phyloP scores from a whole-genome alignment of 1,139 yeast species.

The Hansenula lynferdii region DNA sequence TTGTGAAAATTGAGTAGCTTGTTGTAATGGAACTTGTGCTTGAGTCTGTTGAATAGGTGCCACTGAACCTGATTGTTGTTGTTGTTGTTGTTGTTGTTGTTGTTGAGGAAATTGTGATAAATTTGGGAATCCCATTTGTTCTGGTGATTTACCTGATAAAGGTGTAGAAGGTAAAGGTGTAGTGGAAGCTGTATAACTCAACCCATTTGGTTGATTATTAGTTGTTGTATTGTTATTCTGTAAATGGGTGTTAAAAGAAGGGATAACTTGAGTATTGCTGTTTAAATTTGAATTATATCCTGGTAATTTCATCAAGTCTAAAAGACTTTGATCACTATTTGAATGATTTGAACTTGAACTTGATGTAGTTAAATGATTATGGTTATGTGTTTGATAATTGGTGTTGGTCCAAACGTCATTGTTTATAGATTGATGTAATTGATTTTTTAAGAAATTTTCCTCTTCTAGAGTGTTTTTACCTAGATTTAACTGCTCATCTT shows the following conservation, averaged over 20 bases:
- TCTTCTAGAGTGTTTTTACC: slow-evolving; percentile 1
- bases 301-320: not conserved
- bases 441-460: slow-evolving; percentile 1
- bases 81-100: not conserved
- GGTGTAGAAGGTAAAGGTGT: slow-evolving; percentile 1
- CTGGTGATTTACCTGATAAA: not conserved
- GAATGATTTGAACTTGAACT: not conserved
- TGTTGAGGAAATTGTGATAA: not conserved
- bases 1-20: too few relatives aligned
- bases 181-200: slow-evolving; percentile 2
- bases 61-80: too few relatives aligned
- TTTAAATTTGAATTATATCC: too few relatives aligned
- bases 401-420: not conserved
- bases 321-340: slow-evolving; percentile 1
- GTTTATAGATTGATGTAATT: not conserved
- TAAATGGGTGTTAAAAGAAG: too few relatives aligned
- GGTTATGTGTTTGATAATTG: not conserved
- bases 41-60: too few relatives aligned
- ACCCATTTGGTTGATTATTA: not conserved
- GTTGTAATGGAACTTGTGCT: too few relatives aligned
- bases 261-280: not conserved
- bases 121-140: not conserved
- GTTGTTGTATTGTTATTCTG: not conserved
- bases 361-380: not conserved
- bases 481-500: not conserved